These are phyloP conservation scores for Penicillium decumbens DNA, from an alignment of 2,329 filamentous ascomycete species.

Conservation along the genomic window DNA sequence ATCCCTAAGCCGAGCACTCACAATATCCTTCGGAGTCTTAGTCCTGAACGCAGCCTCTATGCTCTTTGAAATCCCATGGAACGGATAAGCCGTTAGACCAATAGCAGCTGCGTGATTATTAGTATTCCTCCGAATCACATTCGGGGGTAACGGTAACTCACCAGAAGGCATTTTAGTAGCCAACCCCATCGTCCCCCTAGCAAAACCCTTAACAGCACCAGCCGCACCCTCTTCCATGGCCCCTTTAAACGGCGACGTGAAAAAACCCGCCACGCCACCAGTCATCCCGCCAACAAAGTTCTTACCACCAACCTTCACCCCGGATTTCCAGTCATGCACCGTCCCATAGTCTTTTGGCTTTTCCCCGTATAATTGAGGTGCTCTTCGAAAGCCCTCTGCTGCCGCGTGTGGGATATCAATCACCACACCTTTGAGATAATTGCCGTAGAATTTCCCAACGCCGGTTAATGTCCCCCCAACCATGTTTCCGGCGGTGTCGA, in stretches of 20 bases:
- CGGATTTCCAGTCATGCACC: slow-evolving; percentile 33
- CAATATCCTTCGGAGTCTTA: slow-evolving; percentile 19
- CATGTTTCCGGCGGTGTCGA: slow-evolving; percentile 13
- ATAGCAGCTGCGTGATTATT: slow-evolving; percentile 14
- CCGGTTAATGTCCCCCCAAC: slow-evolving; percentile 9
- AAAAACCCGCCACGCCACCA: slow-evolving; percentile 29
- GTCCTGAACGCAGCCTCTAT: slow-evolving; percentile 19
- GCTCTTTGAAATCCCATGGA: slow-evolving; percentile 22
- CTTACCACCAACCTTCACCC: slow-evolving; percentile 31
- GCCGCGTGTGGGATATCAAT: slow-evolving; percentile 35
- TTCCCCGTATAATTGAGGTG: slow-evolving; percentile 35
- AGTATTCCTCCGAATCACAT: not conserved
- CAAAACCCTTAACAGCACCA: slow-evolving; percentile 32
- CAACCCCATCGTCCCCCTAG: slow-evolving; percentile 16
- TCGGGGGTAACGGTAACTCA: not conserved
- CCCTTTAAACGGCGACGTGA: slow-evolving; percentile 27
- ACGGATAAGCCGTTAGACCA: slow-evolving; percentile 22
- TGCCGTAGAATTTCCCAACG: slow-evolving; percentile 16
- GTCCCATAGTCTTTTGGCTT: slow-evolving; percentile 30
- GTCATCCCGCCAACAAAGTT: slow-evolving; percentile 31
- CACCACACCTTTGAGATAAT: slow-evolving; percentile 26
- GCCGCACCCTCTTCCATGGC: slow-evolving; percentile 29
- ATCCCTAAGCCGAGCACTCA: slow-evolving; percentile 13
- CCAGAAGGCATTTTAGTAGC: slow-evolving; percentile 20
- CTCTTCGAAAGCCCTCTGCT: slow-evolving; percentile 33